Base-by-base conservation (phyloP, 139 green algal species). In the Chlamydomonas urium region DNA sequence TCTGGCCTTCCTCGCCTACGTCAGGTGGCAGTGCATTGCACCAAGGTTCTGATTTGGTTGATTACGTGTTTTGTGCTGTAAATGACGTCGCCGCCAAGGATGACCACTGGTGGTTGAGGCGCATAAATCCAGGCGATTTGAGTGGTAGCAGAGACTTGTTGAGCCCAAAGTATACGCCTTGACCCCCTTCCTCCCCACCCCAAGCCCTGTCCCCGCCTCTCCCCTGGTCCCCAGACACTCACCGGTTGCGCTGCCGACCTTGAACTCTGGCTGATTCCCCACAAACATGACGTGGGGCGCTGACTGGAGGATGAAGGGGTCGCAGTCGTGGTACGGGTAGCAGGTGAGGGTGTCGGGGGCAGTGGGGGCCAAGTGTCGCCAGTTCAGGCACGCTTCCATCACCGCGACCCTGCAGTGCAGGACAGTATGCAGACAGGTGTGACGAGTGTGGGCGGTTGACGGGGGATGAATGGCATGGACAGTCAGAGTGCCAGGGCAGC, bases 261-360 rank as follows among this genome's bases (percentile, higher is more conserved):
- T 84, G 77, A 94, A 98, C 10, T 65, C 72, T 0, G 91, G 83
- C 82, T 98, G 93, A 66, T 93, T 93, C 58, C 94, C 95, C 0
- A 85, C 91, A 73, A 98, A 99, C 66, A 95, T 90, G 10, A 98
- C 88, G 72, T 98, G 91, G 0, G 95, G 95, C 1, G 79, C 81
- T n/a, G 69, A 19, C 1, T 80, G 34, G n/a, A 99, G 29, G 24
- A 99, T 84, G 83, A 99, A 99, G 36, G 95, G 95, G 83, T 99
- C 95, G 4, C 67, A 26, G 65, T 94, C 86, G 28, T 81, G 53
- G 75, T 93, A 97, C 38, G 95, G 96, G 80, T 96, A 98, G 81
- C 83, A 89, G 21, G 91, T 85, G 29, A 99, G 89, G 6, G 95
- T 98, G 84, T 99, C 95, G n/a, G 95, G 95, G 2, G 92, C 91